Conservation (phyloP, 306 rosid genomes). For the Clitoria ternatea region DNA sequence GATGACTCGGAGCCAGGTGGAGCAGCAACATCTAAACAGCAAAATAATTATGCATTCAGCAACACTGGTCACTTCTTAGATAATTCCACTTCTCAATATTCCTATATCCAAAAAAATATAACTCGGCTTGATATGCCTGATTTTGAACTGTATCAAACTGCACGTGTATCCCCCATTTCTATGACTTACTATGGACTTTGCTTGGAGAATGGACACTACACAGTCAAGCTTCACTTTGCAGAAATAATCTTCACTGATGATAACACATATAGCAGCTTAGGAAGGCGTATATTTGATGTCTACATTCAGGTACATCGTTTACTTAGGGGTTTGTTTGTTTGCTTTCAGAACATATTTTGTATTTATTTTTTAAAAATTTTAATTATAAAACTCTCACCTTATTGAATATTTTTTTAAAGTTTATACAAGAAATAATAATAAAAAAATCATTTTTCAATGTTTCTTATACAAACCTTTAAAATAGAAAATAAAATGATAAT, state of each 20-base stretch:
- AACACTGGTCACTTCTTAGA: slow-evolving; percentile 49
- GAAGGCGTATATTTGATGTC: slow-evolving; percentile 45
- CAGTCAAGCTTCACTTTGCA: slow-evolving; percentile 43
- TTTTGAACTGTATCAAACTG: slow-evolving; percentile 42
- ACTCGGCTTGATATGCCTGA: slow-evolving; percentile 16
- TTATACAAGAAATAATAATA: too few relatives aligned
- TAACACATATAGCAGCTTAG: slow-evolving; percentile 24
- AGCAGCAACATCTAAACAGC: not conserved
- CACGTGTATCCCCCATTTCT: slow-evolving; percentile 62
- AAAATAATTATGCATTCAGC: slow-evolving; percentile 48
- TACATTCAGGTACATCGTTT: slow-evolving; percentile 45
- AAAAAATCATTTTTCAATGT: too few relatives aligned
- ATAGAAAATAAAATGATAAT: too few relatives aligned
- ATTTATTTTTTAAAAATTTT: too few relatives aligned
- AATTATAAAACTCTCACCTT: too few relatives aligned
- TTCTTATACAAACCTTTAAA: too few relatives aligned
- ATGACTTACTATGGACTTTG: slow-evolving; percentile 53
- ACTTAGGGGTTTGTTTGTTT: too few relatives aligned
- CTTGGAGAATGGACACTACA: slow-evolving; percentile 46
- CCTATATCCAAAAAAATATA: not conserved
- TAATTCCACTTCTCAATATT: not conserved
- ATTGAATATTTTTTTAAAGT: too few relatives aligned
- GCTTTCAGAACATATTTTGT: too few relatives aligned
- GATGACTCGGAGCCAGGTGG: slow-evolving; percentile 7
- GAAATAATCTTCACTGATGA: slow-evolving; percentile 33